phyloP scores from a whole-genome alignment of 768 basidiomycete species.

The Lactarius indigo region DNA sequence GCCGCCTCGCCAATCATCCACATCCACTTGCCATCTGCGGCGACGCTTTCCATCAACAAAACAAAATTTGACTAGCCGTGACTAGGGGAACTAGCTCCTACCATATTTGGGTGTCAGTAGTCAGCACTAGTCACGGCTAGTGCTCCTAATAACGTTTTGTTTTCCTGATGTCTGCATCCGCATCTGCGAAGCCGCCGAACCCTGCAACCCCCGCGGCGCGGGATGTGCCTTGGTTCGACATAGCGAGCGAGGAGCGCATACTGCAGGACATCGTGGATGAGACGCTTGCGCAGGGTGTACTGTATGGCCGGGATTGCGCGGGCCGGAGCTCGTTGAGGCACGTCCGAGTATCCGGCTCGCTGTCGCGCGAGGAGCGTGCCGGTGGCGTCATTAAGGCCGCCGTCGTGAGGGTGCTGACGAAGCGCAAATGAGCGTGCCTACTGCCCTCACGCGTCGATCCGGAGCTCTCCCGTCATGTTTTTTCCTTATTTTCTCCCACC shows the following conservation, averaged over 20 bases:
- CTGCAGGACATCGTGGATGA: slow-evolving; percentile 67
- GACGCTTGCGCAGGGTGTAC: slow-evolving; percentile 71
- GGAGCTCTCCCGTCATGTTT: no score
- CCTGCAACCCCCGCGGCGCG: slow-evolving; percentile 45
- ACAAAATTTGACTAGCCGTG: no score
- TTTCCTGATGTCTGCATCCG: no score
- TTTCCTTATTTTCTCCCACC: background rate
- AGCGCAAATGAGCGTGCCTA: slow-evolving; percentile 77
- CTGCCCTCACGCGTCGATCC: slow-evolving; percentile 30
- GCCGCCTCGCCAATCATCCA: slow-evolving; percentile 87
- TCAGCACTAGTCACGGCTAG: no score
- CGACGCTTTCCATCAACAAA: slow-evolving; percentile 1
- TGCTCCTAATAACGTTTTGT: no score
- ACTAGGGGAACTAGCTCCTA: no score
- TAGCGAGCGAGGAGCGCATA: no score
- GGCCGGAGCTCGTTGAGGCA: slow-evolving; percentile 44
- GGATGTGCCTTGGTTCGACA: slow-evolving; percentile 33
- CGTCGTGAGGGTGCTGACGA: slow-evolving; percentile 68
- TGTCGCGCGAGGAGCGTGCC: slow-evolving; percentile 80
- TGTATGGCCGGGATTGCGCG: slow-evolving; percentile 11
- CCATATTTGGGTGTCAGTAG: no score
- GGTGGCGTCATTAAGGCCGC: slow-evolving; percentile 54
- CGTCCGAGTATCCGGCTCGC: slow-evolving; percentile 34
- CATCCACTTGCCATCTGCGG: slow-evolving; percentile 53
- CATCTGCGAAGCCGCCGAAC: slow-evolving; percentile 44